Evolutionary conservation across 805 yeast species (phyloP).

Genomic region (Sugiyamaella marilandica): DNA sequence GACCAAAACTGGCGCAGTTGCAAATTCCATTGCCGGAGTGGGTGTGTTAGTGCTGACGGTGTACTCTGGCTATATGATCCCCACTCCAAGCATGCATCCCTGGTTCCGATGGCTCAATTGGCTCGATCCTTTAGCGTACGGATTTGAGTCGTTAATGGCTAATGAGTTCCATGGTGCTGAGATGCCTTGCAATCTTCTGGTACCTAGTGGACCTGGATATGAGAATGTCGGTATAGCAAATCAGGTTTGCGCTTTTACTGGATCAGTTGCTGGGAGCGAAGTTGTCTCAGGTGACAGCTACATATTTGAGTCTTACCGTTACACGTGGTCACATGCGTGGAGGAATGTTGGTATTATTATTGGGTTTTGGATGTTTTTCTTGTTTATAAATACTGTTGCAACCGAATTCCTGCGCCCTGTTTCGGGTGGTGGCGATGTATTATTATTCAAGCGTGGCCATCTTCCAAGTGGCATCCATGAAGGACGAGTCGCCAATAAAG

Average conservation of each 20-base stretch:
- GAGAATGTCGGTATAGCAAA: slow-evolving; percentile 34
- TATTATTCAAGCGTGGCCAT: slow-evolving; percentile 32
- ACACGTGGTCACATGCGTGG: slow-evolving; percentile 62
- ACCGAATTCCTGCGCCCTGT: slow-evolving; percentile 33
- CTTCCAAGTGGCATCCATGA: slow-evolving; percentile 26
- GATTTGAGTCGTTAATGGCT: slow-evolving; percentile 59
- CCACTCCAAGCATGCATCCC: slow-evolving; percentile 55
- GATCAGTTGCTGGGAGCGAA: slow-evolving; percentile 51
- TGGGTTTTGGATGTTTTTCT: slow-evolving; percentile 45
- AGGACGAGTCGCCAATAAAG: slow-evolving; percentile 20
- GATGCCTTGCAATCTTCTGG: slow-evolving; percentile 49
- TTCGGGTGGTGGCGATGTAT: slow-evolving; percentile 31
- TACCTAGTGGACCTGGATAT: slow-evolving; percentile 60
- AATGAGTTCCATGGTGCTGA: slow-evolving; percentile 58
- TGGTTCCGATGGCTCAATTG: slow-evolving; percentile 70
- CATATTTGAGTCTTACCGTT: slow-evolving; percentile 44
- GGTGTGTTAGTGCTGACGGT: slow-evolving; percentile 44
- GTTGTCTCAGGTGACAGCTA: slow-evolving; percentile 59
- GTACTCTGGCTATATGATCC: slow-evolving; percentile 63
- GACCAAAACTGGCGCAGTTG: slow-evolving; percentile 47
- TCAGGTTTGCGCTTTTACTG: slow-evolving; percentile 56
- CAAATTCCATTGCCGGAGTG: slow-evolving; percentile 58
- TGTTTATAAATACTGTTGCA: slow-evolving; percentile 28
- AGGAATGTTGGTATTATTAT: slow-evolving; percentile 68
- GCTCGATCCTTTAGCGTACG: slow-evolving; percentile 52